These are phyloP conservation scores for Suillus bovinus DNA, from an alignment of 768 basidiomycete species.

Conservation along the genomic window DNA sequence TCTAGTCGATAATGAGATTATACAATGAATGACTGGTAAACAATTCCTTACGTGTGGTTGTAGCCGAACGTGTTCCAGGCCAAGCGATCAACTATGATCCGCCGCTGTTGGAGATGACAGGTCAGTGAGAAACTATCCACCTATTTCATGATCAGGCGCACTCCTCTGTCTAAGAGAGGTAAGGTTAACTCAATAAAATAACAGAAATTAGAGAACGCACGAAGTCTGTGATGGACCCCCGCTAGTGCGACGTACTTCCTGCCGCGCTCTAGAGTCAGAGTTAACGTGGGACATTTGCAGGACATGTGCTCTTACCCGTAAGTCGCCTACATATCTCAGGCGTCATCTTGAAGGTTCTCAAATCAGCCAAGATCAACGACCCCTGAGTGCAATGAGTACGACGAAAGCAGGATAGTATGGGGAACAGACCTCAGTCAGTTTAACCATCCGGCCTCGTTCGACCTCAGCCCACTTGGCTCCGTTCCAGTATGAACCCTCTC, in stretches of 20 bases:
- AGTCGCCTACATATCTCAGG: conserved; percentile 2
- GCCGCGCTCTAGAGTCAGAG: conserved; percentile 7
- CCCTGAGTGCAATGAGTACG: background rate
- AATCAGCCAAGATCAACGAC: conserved; percentile 5
- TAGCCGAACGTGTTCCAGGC: conserved; percentile 1
- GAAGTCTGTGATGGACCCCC: conserved; percentile 7
- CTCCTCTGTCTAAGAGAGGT: conserved; percentile 4
- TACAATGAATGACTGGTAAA: background rate
- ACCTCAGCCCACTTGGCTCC: background rate
- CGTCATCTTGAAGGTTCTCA: background rate
- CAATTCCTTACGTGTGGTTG: background rate
- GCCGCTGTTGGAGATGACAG: conserved; percentile 2
- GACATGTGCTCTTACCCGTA: conserved; percentile 2
- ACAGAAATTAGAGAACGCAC: background rate
- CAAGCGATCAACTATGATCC: conserved; percentile 7
- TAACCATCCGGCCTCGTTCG: background rate
- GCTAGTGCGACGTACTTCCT: conserved; percentile 3
- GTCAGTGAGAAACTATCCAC: background rate
- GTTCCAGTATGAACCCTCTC: background rate
- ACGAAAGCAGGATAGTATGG: background rate
- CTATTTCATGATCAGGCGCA: background rate
- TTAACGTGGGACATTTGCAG: background rate
- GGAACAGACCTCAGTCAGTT: background rate
- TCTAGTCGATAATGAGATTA: background rate
- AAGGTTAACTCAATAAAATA: background rate